Percentiles rank a stretch among this genome's conserved stretches.
Evolutionary conservation across 2,329 filamentous ascomycete genomes (phyloP).

Genomic region (Geoglossum cookeanum): DNA sequence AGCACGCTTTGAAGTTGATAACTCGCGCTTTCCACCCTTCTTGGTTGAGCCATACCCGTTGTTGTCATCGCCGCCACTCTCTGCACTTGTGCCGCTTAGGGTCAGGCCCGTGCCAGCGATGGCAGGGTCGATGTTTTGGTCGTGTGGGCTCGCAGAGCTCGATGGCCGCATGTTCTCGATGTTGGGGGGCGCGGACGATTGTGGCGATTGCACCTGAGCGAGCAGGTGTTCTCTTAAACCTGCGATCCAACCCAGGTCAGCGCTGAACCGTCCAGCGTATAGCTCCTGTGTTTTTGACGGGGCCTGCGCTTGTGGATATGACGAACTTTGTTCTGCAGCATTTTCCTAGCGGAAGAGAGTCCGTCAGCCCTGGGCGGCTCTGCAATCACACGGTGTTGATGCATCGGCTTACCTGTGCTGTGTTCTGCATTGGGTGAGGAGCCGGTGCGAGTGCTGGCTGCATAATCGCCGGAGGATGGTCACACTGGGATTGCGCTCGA

Average conservation of each 20-base stretch:
- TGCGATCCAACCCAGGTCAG: constrained; percentile 14
- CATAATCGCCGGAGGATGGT: constrained; percentile 14
- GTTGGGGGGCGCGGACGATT: constrained; percentile 17
- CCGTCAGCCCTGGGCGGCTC: constrained; percentile 12
- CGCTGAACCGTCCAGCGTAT: constrained; percentile 1
- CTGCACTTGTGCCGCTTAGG: constrained; percentile 2
- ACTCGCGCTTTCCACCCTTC: constrained; percentile 57
- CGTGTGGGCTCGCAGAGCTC: constrained; percentile 24
- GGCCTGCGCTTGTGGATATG: constrained; percentile 1
- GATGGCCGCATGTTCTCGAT: constrained; percentile 22
- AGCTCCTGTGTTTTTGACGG: constrained; percentile 23
- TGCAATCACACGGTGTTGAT: constrained; percentile 9
- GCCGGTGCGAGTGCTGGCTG: constrained; percentile 29
- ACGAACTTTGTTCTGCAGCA: constrained; percentile 25
- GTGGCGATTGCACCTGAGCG: constrained; percentile 24
- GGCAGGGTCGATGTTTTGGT: constrained; percentile 38
- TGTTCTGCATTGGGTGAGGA: constrained; percentile 28
- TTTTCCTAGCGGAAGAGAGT: constrained; percentile 18
- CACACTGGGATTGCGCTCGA: background rate
- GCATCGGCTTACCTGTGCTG: constrained; percentile 35
- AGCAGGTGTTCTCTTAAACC: constrained; percentile 45
- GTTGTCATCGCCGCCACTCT: constrained; percentile 5
- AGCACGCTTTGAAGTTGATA: constrained; percentile 89
- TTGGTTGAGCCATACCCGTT: constrained; percentile 40
- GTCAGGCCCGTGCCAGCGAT: constrained; percentile 32